These are phyloP conservation scores for Hordeum marinum DNA, from an alignment of 176 grass and related monocot species.

Conservation along the genomic window DNA sequence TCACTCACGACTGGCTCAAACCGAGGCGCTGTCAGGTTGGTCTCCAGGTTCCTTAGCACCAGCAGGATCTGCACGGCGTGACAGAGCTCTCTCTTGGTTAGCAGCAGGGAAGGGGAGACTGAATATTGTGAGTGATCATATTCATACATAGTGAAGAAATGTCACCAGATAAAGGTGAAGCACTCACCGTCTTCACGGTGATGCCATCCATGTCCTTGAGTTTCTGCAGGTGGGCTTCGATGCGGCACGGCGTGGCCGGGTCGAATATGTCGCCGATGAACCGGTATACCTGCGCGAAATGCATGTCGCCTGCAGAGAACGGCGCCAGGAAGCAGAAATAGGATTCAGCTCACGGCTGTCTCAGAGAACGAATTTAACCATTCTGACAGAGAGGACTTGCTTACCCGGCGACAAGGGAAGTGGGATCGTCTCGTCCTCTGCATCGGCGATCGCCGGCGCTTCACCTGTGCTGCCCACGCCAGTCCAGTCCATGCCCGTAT, in stretches of 20 bases:
- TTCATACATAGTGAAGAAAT: background rate
- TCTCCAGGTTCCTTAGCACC: constrained; percentile 65
- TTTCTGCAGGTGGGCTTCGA: constrained; percentile 41
- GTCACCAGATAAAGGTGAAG: background rate
- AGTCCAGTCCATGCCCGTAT: background rate
- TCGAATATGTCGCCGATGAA: constrained; percentile 96
- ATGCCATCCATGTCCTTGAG: constrained; percentile 49
- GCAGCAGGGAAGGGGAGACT: background rate
- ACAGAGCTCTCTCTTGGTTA: background rate
- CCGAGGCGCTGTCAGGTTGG: constrained; percentile 47
- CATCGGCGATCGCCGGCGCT: background rate
- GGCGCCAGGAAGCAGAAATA: background rate
- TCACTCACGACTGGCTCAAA: constrained; percentile 63
- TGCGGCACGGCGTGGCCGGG: constrained; percentile 28
- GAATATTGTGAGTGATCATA: background rate
- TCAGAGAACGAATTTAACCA: background rate
- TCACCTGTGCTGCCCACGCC: background rate
- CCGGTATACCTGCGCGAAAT: constrained; percentile 62
- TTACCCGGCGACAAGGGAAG: constrained; percentile 40
- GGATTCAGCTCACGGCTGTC: background rate
- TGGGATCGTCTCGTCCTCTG: constrained; percentile 22
- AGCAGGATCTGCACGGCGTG: constrained; percentile 48
- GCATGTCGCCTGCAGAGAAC: constrained; percentile 40
- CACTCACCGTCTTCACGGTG: constrained; percentile 44
- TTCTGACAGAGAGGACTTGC: background rate